Evolutionary conservation across 140 eudicot species (phyloP), one percentile per base, ranked within the genome.

Genomic region (Oenanthe javanica): DNA sequence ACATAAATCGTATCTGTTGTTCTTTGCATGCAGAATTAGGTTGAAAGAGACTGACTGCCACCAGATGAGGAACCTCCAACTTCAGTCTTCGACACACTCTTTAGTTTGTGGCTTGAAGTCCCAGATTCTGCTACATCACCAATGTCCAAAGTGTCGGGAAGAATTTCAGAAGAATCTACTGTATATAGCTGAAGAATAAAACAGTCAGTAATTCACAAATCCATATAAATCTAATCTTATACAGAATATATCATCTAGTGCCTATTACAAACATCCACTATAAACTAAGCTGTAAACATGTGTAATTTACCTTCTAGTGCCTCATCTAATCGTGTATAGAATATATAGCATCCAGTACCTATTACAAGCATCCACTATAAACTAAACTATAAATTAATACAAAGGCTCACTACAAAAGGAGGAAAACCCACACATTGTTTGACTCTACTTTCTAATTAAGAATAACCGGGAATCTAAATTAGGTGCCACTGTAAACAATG

Each of bases 101-200:
- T 87, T 81, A 72, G 78, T 78, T 86, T 86, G 80, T 72, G 84
- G 78, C 83, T 76, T 42, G 87, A 70, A 11, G 85, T 51, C 79
- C 84, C 86, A 43, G 88, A 74, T 84, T 88, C 97, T 42, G 91
- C 75, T 64, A 91, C 94, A 79, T 89, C 97, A 66, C 94, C 97
- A 57, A 91, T 88, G 85, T 91, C 94, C 86, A 89, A 79, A 45
- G 88, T 83, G 78, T 86, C 91, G 13, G 93, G 93, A 83, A 89
- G 97, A 89, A 87, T 89, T 78, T 89, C 87, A 4, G 82, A 80
- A 23, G 80, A 82, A 80, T 89, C 92, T 31, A 48, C 85, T 15
- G 80, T 80, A 46, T 59, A 74, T 48, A 81, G 72, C 96, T 54
- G 10, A 31, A 8, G 54, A 36, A 36, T 21, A 25, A 15, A 78